Evolutionary conservation across 1,284 basidiomycete genomes (phyloP).

Genomic region (Sphaerobolus stellatus): DNA sequence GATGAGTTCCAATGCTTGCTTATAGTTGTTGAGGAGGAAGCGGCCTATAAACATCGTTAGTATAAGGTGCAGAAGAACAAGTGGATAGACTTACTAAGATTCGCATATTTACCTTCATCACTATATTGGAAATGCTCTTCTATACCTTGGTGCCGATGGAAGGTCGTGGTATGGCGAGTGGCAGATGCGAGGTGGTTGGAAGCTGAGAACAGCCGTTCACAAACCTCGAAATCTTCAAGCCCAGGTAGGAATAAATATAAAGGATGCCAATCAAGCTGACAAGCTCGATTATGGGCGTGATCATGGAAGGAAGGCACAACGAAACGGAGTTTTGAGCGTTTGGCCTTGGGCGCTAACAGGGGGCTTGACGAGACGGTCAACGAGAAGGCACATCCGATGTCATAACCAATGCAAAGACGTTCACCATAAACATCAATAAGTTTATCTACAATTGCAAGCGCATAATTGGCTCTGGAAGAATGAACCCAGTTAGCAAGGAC

Average conservation of each 20-base stretch:
- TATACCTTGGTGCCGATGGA: conserved; percentile 27
- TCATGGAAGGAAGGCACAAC: conserved; percentile 33
- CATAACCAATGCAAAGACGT: conserved; percentile 7
- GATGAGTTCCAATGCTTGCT: background rate
- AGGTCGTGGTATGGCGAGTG: conserved; percentile 28
- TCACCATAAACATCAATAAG: background rate
- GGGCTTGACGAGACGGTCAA: conserved; percentile 11
- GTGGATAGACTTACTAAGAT: conserved; percentile 20
- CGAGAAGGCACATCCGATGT: conserved; percentile 17
- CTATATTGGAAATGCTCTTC: conserved; percentile 25
- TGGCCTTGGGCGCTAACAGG: conserved; percentile 11
- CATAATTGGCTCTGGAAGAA: conserved; percentile 8
- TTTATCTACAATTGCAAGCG: background rate
- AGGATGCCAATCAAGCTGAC: conserved; percentile 30
- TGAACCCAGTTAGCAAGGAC: background rate
- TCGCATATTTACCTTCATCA: conserved; percentile 30
- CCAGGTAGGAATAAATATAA: conserved; percentile 25
- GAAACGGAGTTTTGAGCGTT: conserved; percentile 6
- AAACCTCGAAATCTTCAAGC: conserved; percentile 32
- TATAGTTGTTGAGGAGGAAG: background rate
- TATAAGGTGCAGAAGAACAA: background rate
- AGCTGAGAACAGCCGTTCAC: conserved; percentile 31
- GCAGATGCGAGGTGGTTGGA: conserved; percentile 28
- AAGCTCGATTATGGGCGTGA: conserved; percentile 29
- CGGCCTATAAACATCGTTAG: too few relatives aligned